Evolutionary conservation across 768 basidiomycete species (phyloP).

Genomic region (Tylopilus subfusipes): DNA sequence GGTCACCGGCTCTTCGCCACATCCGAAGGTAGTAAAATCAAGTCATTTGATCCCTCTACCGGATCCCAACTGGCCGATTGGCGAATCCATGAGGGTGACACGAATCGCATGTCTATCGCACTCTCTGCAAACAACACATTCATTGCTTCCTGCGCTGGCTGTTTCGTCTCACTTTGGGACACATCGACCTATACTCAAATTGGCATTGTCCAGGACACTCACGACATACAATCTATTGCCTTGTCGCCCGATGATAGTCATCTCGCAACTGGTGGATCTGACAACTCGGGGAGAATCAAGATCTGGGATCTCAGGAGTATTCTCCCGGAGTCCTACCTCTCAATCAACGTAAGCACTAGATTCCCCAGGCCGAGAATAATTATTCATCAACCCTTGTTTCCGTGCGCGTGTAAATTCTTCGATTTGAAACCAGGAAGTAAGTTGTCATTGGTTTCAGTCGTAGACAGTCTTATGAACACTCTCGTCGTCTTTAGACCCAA

Average conservation of each 20-base stretch:
- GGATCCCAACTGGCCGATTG: neutral
- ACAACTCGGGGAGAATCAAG: neutral
- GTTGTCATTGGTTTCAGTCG: too few relatives aligned
- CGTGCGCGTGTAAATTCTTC: neutral
- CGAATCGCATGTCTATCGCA: too few relatives aligned
- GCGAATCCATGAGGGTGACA: too few relatives aligned
- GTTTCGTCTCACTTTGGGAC: neutral
- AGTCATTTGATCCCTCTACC: too few relatives aligned
- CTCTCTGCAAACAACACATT: too few relatives aligned
- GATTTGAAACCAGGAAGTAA: too few relatives aligned
- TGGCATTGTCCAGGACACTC: neutral
- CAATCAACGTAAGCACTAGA: neutral
- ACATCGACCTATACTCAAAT: neutral
- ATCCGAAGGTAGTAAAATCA: neutral
- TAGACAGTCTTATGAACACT: too few relatives aligned
- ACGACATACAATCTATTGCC: too few relatives aligned
- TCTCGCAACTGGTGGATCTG: neutral
- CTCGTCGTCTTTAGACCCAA: too few relatives aligned
- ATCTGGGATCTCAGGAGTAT: neutral
- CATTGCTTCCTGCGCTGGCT: neutral
- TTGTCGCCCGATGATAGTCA: neutral
- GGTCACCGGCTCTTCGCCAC: neutral
- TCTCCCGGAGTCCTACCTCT: conserved; percentile 1
- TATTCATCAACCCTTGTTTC: neutral
- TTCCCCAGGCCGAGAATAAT: too few relatives aligned